Evolutionary conservation across 805 yeast genomes (phyloP).

Genomic region (Candida ficus): DNA sequence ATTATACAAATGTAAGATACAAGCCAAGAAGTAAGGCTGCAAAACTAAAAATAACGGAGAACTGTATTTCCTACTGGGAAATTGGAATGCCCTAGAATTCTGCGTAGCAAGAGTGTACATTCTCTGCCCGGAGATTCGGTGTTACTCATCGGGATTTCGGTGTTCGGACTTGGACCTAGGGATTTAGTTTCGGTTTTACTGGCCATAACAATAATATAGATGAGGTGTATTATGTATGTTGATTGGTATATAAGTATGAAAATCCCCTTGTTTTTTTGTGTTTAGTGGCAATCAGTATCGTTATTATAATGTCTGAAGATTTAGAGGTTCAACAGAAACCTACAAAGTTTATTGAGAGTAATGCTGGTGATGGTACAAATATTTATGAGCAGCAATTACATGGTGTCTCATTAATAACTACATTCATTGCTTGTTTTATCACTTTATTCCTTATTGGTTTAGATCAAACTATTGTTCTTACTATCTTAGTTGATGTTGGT

Average conservation of each 20-base stretch:
- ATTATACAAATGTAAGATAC: too few species aligned
- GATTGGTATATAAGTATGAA: too few species aligned
- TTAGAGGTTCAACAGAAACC: neutral
- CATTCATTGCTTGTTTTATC: slow-evolving; percentile 20
- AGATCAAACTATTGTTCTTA: slow-evolving; percentile 55
- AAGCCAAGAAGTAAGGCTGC: too few species aligned
- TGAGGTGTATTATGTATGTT: too few species aligned
- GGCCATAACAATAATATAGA: too few species aligned
- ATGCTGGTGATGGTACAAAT: slow-evolving; percentile 23
- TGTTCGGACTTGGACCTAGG: neutral
- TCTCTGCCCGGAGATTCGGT: neutral
- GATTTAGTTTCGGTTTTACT: neutral
- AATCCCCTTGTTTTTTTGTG: too few species aligned
- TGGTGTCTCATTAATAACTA: slow-evolving; percentile 11
- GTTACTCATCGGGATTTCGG: neutral
- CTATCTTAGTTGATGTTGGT: slow-evolving; percentile 46
- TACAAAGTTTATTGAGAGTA: slow-evolving; percentile 15
- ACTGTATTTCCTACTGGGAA: too few species aligned
- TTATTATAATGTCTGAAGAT: slow-evolving; percentile 2
- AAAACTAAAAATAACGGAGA: too few species aligned
- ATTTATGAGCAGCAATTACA: slow-evolving; percentile 16
- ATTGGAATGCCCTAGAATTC: too few species aligned
- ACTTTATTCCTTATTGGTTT: slow-evolving; percentile 37
- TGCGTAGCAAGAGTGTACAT: neutral
- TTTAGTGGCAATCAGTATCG: neutral